A percentile compares a stretch with the other conserved stretches of the same genome.
Conservation (phyloP, 1,139 yeast genomes). For the Pichia cactophila region DNA sequence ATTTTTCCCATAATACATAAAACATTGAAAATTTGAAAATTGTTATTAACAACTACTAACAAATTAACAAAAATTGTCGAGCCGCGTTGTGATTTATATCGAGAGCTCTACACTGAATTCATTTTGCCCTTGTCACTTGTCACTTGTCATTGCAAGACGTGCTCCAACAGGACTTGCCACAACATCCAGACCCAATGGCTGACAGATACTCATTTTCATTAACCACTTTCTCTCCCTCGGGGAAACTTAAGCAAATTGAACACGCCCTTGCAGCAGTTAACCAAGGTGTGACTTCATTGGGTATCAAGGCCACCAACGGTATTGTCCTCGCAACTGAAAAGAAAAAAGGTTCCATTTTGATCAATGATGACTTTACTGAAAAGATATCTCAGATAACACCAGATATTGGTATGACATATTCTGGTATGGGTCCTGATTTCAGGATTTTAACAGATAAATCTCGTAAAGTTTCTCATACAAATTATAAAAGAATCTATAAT, state of each 20-base stretch:
- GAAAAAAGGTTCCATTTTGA: constrained; percentile 72
- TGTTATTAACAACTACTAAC: too few relatives aligned
- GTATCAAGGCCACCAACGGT: constrained; percentile 94
- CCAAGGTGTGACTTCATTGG: constrained; percentile 95
- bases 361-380: constrained; percentile 65
- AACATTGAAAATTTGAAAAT: too few relatives aligned
- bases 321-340: constrained; percentile 95
- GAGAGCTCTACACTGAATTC: not conserved
- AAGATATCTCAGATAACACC: constrained; percentile 87
- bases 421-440: constrained; percentile 99
- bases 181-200: constrained; percentile 49
- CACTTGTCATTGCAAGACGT: not conserved
- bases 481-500: constrained; percentile 86
- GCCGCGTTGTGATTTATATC: not conserved
- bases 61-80: not conserved
- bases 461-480: constrained; percentile 85
- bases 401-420: constrained; percentile 91
- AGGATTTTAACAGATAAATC: constrained; percentile 91
- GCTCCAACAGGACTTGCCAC: not conserved
- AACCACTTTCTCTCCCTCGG: constrained; percentile 41
- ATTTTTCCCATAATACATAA: not conserved
- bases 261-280: constrained; percentile 96
- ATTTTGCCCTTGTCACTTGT: not conserved
- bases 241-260: constrained; percentile 95
- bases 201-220: constrained; percentile 96